Base-by-base conservation (phyloP, 164 flowering plant genomes). In the Dillenia turbinata region DNA sequence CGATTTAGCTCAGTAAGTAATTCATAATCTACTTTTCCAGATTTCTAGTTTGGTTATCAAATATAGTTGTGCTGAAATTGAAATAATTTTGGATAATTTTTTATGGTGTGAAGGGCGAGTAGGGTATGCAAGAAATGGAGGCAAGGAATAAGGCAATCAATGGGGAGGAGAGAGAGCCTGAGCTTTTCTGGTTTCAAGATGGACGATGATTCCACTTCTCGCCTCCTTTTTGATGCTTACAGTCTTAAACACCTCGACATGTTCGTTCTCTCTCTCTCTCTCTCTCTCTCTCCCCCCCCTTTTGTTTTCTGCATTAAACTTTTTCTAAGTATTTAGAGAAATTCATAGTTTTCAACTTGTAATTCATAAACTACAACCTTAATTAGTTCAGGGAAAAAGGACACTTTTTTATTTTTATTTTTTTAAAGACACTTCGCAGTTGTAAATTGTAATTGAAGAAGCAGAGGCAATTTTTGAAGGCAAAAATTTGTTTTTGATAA, bases 231-330 rank as follows among this genome's bases (percentile, higher is more conserved):
- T 47, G 59, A 65, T 47, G 97, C 95, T 24, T 80, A 85, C 63
- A 69, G 71, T 71, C 96, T 94, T 80, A 84, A 84, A 77, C 93
- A 94, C 64, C 95, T 94, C 22, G 96, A 90, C 79, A 90, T 90
- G 97, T 94, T 78, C 9, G 24, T 40, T 54, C 26, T 49, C n/a
- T 60, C 49, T 66, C 59, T 22, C 56, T 56, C 55, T 63, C 46
- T 56, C 46, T 67, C 49, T 59, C 47, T 65, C 8, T 52, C n/a
- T 54, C n/a, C 11, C 45, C 52, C 55, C 19, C 48, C 47, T 57
- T 0, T 45, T 44, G 48, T 9, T 44, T 15, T 57, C 8, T 10
- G 17, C 7, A 14, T 14, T 15, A 12, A 51, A 51, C 10, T 52
- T 52, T 8, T 14, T 9, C n/a, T 15, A 51, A 11, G 8, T 15